Base-by-base conservation (phyloP, 169 alveolate genomes). In the Plasmodium gonderi region DNA sequence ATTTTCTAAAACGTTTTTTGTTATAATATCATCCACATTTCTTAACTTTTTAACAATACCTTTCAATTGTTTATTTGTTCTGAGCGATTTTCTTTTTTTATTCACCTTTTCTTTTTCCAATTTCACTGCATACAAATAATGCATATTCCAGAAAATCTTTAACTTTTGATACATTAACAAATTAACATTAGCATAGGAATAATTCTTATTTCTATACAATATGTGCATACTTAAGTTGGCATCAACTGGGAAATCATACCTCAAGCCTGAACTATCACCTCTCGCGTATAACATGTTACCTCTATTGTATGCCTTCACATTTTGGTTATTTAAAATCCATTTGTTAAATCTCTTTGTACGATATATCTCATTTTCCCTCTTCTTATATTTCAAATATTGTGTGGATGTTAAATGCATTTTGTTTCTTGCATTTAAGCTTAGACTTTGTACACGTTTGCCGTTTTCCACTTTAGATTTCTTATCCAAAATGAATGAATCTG, bases 121-220 rank as follows among this genome's bases (percentile, higher is more conserved):
- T 29, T 45, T 49, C 36, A 44, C 4, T 47, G 42, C 9, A 51
- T 78, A 78, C 75, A 78, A 20, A 12, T 20, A 14, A 23, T 40
- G 60, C 40, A 49, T n/a, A 3, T 1, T 9, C 87, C 87, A 78
- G 40, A 17, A 78, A 33, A 78, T 33, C 65, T 78, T 78, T 38
- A 78, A 23, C 40, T 78, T 78, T 78, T 26, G 29, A 26, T 23
- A 78, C 40, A 17, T 78, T 49, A 64, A 47, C 60, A 54, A 78
- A 51, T 44, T 23, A 26, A 20, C 47, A 14, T 67, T 54, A 1
- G 65, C n/a, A 49, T 54, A 40, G 17, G 67, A 64, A 23, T 23
- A 49, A 38, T 49, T 78, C 9, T 31, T 8, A 78, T 33, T 45
- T 78, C 0, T 51, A 23, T 64, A 17, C 47, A 78, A 78, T n/a